Evolutionary conservation across 805 yeast genomes (phyloP).

Genomic region (Saccharomycopsis sp.): DNA sequence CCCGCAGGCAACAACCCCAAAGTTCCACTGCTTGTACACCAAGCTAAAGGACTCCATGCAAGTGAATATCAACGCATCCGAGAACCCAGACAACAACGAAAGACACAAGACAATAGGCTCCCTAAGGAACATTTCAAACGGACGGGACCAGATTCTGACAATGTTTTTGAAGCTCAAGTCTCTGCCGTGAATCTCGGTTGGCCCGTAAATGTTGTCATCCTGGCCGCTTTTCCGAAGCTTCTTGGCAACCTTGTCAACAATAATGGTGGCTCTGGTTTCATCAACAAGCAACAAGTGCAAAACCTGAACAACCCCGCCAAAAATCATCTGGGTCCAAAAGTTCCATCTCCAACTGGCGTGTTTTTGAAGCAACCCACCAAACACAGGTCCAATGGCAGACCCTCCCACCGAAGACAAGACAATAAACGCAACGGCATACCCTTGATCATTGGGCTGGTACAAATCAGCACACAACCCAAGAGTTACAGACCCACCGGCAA

Average conservation of each 20-base stretch:
- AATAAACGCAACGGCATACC: constrained; percentile 4
- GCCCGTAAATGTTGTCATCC: constrained; percentile 6
- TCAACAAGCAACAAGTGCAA: constrained; percentile 3
- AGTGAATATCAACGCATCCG: constrained; percentile 6
- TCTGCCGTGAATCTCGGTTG: constrained; percentile 4
- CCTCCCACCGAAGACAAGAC: constrained; percentile 9
- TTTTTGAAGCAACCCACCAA: constrained; percentile 3
- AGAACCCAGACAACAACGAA: constrained; percentile 4
- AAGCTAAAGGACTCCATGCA: constrained; percentile 5
- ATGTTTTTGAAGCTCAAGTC: neutral
- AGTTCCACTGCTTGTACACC: constrained; percentile 5
- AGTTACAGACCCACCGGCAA: too few relatives aligned
- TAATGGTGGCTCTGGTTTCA: constrained; percentile 1
- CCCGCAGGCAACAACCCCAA: constrained; percentile 4
- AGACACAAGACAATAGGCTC: constrained; percentile 8
- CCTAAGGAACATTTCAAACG: constrained; percentile 4
- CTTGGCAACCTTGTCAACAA: constrained; percentile 5
- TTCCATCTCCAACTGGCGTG: constrained; percentile 3
- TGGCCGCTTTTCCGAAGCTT: constrained; percentile 2
- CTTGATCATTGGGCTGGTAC: too few relatives aligned
- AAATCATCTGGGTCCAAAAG: constrained; percentile 8
- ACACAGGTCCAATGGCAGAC: constrained; percentile 4
- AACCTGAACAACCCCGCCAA: constrained; percentile 6
- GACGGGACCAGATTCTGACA: constrained; percentile 3
- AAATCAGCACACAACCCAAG: too few relatives aligned